These are phyloP conservation scores for Diaporthe velutina DNA, from an alignment of 2,329 filamentous ascomycete species.

Conservation along the genomic window DNA sequence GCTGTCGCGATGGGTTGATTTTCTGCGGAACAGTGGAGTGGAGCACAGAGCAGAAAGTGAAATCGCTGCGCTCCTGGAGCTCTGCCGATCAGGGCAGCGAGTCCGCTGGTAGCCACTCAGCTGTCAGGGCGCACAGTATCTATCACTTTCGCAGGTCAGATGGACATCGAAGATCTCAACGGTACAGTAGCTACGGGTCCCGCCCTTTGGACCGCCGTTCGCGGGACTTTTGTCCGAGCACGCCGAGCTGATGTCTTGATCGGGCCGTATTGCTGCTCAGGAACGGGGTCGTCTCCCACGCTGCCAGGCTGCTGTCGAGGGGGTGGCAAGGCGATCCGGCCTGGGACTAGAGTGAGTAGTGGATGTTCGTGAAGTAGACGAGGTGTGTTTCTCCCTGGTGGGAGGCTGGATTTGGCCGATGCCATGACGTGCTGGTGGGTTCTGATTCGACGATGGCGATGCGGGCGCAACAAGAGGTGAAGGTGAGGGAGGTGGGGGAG, in stretches of 20 bases:
- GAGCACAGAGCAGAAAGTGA: slow-evolving; percentile 11
- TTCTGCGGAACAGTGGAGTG: slow-evolving; percentile 11
- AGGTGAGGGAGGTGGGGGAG: background rate
- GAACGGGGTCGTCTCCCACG: background rate
- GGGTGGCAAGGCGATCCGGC: background rate
- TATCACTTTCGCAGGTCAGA: background rate
- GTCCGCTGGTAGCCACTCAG: background rate
- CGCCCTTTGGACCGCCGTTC: background rate
- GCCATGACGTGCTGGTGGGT: slow-evolving; percentile 28
- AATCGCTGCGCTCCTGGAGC: slow-evolving; percentile 13
- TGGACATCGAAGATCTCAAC: slow-evolving; percentile 18
- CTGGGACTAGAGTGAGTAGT: too few relatives aligned
- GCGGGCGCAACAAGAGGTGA: background rate
- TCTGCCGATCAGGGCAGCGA: slow-evolving; percentile 9
- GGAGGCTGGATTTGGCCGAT: slow-evolving; percentile 1
- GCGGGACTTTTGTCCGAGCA: slow-evolving; percentile 1
- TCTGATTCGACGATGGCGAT: slow-evolving; percentile 18
- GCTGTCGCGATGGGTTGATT: slow-evolving; percentile 1
- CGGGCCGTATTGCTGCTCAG: background rate
- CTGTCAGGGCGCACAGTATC: background rate
- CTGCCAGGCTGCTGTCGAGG: too few relatives aligned
- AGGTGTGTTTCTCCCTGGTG: background rate
- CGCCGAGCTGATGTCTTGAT: slow-evolving; percentile 6
- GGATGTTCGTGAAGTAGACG: too few relatives aligned
- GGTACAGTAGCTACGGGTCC: background rate